Evolutionary conservation across 805 yeast species (phyloP), one percentile per base, ranked within the genome.

Genomic region (Lipomyces starkeyi): DNA sequence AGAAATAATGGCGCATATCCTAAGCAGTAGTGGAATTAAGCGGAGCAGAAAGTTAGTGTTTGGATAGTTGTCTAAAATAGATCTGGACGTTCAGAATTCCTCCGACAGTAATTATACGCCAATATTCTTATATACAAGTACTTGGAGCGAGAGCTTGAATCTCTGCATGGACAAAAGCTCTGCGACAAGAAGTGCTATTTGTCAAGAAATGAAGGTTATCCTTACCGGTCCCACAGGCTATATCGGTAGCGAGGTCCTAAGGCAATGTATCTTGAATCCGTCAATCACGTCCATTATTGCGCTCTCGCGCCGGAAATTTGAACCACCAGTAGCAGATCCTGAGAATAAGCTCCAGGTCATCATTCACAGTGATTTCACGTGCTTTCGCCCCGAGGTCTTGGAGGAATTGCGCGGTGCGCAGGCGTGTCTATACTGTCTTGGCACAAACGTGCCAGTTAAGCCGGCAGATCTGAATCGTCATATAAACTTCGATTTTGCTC

Each of bases 171-270:
- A 35, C 37, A 35, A 35, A 35, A 35, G 37, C 11, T 35, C 37
- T 35, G 37, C 11, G 7, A 11, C 37, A 5, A 7, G 37, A 11
- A 35, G 7, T 35, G 4, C 7, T 5, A 35, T 35, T 35, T 35
- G 9, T 35, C 37, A 35, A 35, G 37, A 35, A 35, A 40, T 40
- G 58, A 63, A 58, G 25, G 32, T 59, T 22, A 52, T 64, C 47
- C 20, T 64, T 7, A 64, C 67, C 35, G 67, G 67, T 22, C 61
- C 64, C 57, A 60, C 67, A 22, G 66, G 69, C 29, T 66, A 66
- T 61, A 43, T 66, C 32, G 69, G 69, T 58, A 64, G 69, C 37
- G 34, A 43, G 22, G 64, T 63, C 25, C 61, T 66, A 14, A 17
- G 14, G n/a, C 47, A 40, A 40, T 40, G 47, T 40, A 14, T 40